These are phyloP conservation scores for Avicennia marina DNA, from an alignment of 257 asterid genomes.

Conservation along the genomic window DNA sequence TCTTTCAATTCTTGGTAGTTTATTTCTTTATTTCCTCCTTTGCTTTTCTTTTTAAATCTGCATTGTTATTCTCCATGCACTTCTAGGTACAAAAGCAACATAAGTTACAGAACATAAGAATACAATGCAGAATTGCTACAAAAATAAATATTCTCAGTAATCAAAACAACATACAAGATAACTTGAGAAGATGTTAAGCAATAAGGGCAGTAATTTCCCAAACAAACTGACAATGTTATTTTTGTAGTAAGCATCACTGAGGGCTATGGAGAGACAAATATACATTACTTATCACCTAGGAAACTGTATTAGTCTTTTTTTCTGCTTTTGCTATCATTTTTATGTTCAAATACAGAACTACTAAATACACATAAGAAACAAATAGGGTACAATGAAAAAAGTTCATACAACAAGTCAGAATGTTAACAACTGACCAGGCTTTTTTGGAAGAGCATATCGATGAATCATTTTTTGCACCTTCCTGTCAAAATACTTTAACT, in stretches of 20 bases:
- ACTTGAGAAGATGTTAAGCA: not conserved
- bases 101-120: not conserved
- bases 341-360: not conserved
- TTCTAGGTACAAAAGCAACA: not conserved
- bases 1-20: no score
- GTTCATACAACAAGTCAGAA: constrained; percentile 8
- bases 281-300: not conserved
- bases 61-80: no score
- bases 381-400: not conserved
- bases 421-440: constrained; percentile 18
- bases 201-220: not conserved
- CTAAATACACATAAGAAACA: constrained; percentile 3
- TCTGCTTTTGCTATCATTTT: not conserved
- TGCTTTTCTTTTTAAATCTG: no score
- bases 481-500: not conserved
- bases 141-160: not conserved
- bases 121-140: not conserved
- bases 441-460: constrained; percentile 1
- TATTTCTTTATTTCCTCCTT: no score
- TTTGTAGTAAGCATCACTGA: not conserved
- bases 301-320: no score
- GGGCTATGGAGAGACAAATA: not conserved
- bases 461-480: constrained; percentile 5
- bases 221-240: not conserved
- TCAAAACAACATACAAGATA: not conserved